phyloP scores from a whole-genome alignment of 441 rosid genomes.

The Kokia cookei region DNA sequence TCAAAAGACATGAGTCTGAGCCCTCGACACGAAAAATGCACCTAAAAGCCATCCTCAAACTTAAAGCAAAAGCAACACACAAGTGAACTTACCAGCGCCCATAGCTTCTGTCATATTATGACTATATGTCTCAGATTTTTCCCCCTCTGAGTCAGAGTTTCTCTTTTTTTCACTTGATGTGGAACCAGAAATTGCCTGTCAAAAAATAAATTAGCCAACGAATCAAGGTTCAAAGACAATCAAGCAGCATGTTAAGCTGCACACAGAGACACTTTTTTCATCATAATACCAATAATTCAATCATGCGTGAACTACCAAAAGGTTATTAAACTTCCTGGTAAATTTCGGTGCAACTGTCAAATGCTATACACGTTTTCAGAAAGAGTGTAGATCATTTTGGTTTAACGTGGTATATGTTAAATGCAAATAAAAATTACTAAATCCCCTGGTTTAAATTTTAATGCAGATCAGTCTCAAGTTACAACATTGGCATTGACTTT shows the following conservation, averaged over 20 bases:
- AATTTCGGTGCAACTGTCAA: not conserved
- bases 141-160: slow-evolving; percentile 43
- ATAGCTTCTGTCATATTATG: slow-evolving; percentile 91
- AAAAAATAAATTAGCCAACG: not conserved
- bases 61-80: not conserved
- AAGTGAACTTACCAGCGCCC: slow-evolving; percentile 76
- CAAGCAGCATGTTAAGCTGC: not conserved
- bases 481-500: not conserved
- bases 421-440: not conserved
- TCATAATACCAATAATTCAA: not conserved
- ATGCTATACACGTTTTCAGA: not conserved
- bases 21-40: not conserved
- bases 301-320: not conserved
- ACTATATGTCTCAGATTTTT: slow-evolving; percentile 77
- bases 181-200: slow-evolving; percentile 65
- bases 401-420: not conserved
- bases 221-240: not conserved
- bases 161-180: slow-evolving; percentile 52
- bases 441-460: not conserved
- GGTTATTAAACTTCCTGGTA: not conserved
- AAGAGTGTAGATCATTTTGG: not conserved
- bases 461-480: not conserved
- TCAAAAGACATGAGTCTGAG: not conserved
- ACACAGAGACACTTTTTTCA: not conserved
- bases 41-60: not conserved